Evolutionary conservation across 2,329 filamentous ascomycete species (phyloP), one percentile per base, ranked within the genome.

Genomic region (Cryphonectria japonica): DNA sequence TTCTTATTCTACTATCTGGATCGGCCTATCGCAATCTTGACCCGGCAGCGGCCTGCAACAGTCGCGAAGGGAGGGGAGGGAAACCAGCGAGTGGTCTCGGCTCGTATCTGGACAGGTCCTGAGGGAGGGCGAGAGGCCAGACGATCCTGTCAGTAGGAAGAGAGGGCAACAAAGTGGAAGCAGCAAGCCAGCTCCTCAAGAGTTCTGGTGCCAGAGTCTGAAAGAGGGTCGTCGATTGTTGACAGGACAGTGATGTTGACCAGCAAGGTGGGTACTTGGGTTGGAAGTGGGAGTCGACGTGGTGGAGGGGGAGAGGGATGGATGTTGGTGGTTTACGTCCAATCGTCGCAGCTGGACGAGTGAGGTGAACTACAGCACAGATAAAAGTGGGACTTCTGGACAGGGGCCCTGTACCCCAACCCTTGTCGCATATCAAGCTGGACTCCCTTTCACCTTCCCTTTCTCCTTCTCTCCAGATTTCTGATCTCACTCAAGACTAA

Each of bases 241-340:
- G 22, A 46, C 5, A 46, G 7, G 14, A 46, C 34, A 32, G 29
- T 22, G n/a, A 19, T 43, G 52, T 59, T 67, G 65, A 43, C 65
- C 52, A 67, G 65, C 52, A 67, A 64, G 39, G 39, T 64, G 60
- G 41, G 22, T n/a, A 50, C 37, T 39, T 39, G 37, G 46, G 46
- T n/a, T 50, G 22, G 37, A 9, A n/a, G 61, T 63, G n/a, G 41
- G 37, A 29, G 61, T 43, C n/a, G 39, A 46, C 9, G 39, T 43
- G 26, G 26, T 64, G n/a, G 61, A 64, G 37, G 60, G 59, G 59
- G 34, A 22, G n/a, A 67, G 13, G 64, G 34, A 34, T 34, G 34
- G 37, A 60, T 11, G 52, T 39, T 43, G 37, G 50, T 43, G 65
- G 50, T 43, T 43, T 32, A 32, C 9, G n/a, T 29, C 50, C 32